Evolutionary conservation across 768 basidiomycete species (phyloP), one percentile per base, ranked within the genome.

Genomic region (Leucosporidium scottii): DNA sequence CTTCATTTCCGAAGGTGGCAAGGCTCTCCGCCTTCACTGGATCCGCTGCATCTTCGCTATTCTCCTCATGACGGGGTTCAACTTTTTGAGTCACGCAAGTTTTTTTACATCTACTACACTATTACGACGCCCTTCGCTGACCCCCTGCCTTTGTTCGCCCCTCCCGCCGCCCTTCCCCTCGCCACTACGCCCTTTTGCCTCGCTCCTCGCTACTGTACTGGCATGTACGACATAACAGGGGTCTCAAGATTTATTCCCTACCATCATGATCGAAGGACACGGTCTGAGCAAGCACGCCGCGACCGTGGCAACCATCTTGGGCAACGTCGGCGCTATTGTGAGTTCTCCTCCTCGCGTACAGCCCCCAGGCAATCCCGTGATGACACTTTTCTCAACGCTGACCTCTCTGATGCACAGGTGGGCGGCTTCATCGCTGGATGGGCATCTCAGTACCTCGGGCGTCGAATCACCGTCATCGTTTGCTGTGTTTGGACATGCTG

Each of bases 41-140:
- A 71, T 85, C 18, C 76, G 89, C 44, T 91, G 88, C 76, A 85
- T 93, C 59, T 93, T 93, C 74, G 88, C 88, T 0, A 83, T 93
- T 27, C 79, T 91, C 23, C 59, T 72, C 10, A 72, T 72, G 71
- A 47, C 67, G 15, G 61, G 67, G 17, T 72, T 69, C 59, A 69
- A 72, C 76, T 80, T 90, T 79, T 81, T 88, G 69, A 86, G 86
- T 17, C 88, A 88, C 77, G 87, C 87, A 20, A 86, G 85, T 59
- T 81, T 82, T 61, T 75, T 12, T 48, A n/a, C 17, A n/a, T n/a
- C n/a, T n/a, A 76, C 64, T 67, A 76, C 30, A 68, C 27, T 31
- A 2, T 15, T 44, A 44, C 39, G 44, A 27, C 1, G 47, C 9
- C 18, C 12, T 50, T 47, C 8, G 23, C 36, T n/a, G 30, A 21